phyloP scores from a whole-genome alignment of 371 early-diverging fungal genomes.

The Amoeboradix gromovi region DNA sequence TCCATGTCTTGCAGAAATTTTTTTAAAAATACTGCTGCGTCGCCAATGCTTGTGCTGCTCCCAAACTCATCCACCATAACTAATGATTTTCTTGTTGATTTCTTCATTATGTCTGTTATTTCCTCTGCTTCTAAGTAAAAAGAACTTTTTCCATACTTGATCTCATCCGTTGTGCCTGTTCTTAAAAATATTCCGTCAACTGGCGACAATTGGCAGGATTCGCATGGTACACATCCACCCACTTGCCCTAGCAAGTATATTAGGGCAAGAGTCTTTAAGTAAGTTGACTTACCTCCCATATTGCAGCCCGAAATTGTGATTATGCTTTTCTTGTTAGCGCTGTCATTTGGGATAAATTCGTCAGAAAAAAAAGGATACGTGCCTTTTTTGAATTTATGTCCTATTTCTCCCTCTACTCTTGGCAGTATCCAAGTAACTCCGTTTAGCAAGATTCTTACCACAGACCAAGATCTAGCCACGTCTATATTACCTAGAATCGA shows the following conservation, averaged over 20 bases:
- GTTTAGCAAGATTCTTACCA: too few relatives aligned
- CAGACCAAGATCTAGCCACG: background rate
- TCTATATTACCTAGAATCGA: background rate
- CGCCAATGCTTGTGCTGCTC: conserved; percentile 11
- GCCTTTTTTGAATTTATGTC: background rate
- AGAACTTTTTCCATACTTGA: conserved; percentile 7
- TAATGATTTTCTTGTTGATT: conserved; percentile 8
- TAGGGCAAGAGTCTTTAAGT: conserved; percentile 9
- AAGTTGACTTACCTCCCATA: conserved; percentile 14
- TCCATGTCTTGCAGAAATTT: background rate
- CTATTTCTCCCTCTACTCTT: too few relatives aligned
- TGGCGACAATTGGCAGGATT: conserved; percentile 10
- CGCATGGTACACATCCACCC: conserved; percentile 5
- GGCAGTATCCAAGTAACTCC: too few relatives aligned
- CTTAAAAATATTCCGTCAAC: conserved; percentile 11
- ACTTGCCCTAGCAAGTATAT: conserved; percentile 13
- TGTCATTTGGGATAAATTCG: background rate
- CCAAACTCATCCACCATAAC: conserved; percentile 18
- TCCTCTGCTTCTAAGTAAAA: conserved; percentile 5
- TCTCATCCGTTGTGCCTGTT: conserved; percentile 12
- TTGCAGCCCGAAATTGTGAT: conserved; percentile 15
- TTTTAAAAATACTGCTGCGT: background rate
- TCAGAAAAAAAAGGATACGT: background rate
- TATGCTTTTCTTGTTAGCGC: conserved; percentile 3
- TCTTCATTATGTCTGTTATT: conserved; percentile 12